Base-by-base conservation (phyloP, 202 grass and related monocot species). In the Panicum virgatum region DNA sequence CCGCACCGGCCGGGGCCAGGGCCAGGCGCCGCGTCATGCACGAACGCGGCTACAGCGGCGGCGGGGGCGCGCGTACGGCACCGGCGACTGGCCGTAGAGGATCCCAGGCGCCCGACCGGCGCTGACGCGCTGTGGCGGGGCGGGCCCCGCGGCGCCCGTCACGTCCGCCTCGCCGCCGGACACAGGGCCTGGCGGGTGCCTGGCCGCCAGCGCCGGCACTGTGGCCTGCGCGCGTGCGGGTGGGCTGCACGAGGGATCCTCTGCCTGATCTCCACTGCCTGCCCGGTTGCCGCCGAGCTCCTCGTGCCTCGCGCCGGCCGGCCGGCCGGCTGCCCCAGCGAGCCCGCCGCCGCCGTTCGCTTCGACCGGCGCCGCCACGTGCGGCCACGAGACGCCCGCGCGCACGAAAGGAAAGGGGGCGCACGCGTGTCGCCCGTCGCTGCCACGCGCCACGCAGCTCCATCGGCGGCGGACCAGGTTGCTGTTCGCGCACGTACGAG, bases 11-110 rank as follows among this genome's bases (percentile, higher is more conserved):
- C n/a, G n/a, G n/a, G n/a, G n/a, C n/a, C 50, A 6, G 9, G 10
- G 9, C 10, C 64, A 51, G 4, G 4, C 61, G 63, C 48, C 14
- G 74, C 83, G 46, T 85, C 83, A 85, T 34, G 75, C 75, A 65
- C 75, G 83, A 73, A 85, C 75, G 57, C 66, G 4, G 75, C 56
- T 29, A 79, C 75, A 79, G 83, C 60, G 54, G 53, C 54, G 7
- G n/a, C 25, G 1, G 71, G 42, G 42, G 42, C 42, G 42, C n/a
- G n/a, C 63, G 82, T 44, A 12, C 42, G 42, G 42, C 30, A 30
- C 30, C 46, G 46, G 46, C 46, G 46, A 18, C 48, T 30, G 16
- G 48, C 48, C 58, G 59, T 19, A 78, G 42, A 64, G 75, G 59
- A 64, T 78, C 40, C 75, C 38, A 14, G 66, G 23, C 65, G 20